Percentiles rank a stretch among this genome's conserved stretches.
These are phyloP conservation scores for Taxawa tesnikishii DNA, from an alignment of 2,329 filamentous ascomycete genomes.

Conservation along the genomic window DNA sequence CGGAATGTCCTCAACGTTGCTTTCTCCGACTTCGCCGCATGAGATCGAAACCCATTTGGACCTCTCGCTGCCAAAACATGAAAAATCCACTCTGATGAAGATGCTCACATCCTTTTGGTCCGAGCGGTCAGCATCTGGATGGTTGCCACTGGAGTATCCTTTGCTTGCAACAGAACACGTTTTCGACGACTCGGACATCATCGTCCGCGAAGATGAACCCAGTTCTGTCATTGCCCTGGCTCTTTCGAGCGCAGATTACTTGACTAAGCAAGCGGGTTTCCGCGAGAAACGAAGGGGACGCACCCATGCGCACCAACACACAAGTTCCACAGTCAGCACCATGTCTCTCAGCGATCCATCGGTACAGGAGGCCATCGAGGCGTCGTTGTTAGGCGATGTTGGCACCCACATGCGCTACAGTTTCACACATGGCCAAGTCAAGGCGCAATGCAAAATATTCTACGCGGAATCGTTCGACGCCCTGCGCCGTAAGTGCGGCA, in stretches of 20 bases:
- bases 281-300: slow-evolving; percentile 20
- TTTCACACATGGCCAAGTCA: slow-evolving; percentile 85
- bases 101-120: slow-evolving; percentile 98
- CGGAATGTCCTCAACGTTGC: slow-evolving; percentile 39
- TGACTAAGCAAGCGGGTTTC: slow-evolving; percentile 61
- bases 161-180: slow-evolving; percentile 75
- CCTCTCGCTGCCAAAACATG: slow-evolving; percentile 76
- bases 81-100: slow-evolving; percentile 87
- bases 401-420: slow-evolving; percentile 94
- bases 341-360: slow-evolving; percentile 4
- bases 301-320: slow-evolving; percentile 14
- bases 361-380: slow-evolving; percentile 66
- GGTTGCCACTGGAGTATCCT: slow-evolving; percentile 86
- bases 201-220: slow-evolving; percentile 93
- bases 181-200: slow-evolving; percentile 92
- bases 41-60: slow-evolving; percentile 46
- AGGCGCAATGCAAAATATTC: slow-evolving; percentile 96
- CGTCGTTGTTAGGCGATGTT: slow-evolving; percentile 69
- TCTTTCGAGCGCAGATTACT: slow-evolving; percentile 77
- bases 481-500: slow-evolving; percentile 79
- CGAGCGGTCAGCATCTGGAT: slow-evolving; percentile 89
- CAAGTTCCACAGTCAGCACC: slow-evolving; percentile 12
- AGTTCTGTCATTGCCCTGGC: slow-evolving; percentile 93
- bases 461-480: slow-evolving; percentile 98
- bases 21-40: slow-evolving; percentile 36